A percentile compares a stretch with the other conserved stretches of the same genome.
These are phyloP conservation scores for Phascolomyces articulosus DNA, from an alignment of 371 early-diverging fungal genomes.

Conservation along the genomic window DNA sequence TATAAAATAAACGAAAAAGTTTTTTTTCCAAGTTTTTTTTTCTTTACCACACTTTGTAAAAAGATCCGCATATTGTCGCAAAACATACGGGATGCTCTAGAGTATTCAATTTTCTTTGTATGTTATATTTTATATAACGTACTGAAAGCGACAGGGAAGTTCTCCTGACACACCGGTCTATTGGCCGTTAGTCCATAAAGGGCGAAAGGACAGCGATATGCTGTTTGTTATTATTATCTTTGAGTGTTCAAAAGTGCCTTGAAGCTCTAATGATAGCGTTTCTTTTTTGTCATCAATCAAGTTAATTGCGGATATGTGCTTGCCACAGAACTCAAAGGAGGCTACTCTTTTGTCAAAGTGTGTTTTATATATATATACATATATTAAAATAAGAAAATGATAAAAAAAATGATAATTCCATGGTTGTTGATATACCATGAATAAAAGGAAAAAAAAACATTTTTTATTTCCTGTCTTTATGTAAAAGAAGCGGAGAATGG, in stretches of 20 bases:
- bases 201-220: slow-evolving; percentile 12
- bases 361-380: background rate
- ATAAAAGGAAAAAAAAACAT: too few species aligned
- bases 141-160: slow-evolving; percentile 18
- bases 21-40: slow-evolving; percentile 1
- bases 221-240: background rate
- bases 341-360: slow-evolving; percentile 17
- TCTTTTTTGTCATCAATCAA: slow-evolving; percentile 12
- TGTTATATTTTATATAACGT: background rate
- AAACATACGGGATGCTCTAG: slow-evolving; percentile 14
- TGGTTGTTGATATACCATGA: too few species aligned
- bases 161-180: slow-evolving; percentile 18
- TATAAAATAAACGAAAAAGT: background rate
- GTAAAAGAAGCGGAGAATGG: too few species aligned
- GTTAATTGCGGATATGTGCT: slow-evolving; percentile 16
- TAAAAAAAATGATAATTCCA: slow-evolving; percentile 3
- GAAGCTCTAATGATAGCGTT: background rate
- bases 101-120: background rate
- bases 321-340: slow-evolving; percentile 17
- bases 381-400: slow-evolving; percentile 12
- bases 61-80: slow-evolving; percentile 21
- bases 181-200: slow-evolving; percentile 14
- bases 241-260: slow-evolving; percentile 6
- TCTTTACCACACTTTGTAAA: slow-evolving; percentile 12
- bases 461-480: too few species aligned